A percentile compares a stretch with the other conserved stretches of the same genome.
Conservation (phyloP, 257 asterid species). For the Rubia yunnanensis region DNA sequence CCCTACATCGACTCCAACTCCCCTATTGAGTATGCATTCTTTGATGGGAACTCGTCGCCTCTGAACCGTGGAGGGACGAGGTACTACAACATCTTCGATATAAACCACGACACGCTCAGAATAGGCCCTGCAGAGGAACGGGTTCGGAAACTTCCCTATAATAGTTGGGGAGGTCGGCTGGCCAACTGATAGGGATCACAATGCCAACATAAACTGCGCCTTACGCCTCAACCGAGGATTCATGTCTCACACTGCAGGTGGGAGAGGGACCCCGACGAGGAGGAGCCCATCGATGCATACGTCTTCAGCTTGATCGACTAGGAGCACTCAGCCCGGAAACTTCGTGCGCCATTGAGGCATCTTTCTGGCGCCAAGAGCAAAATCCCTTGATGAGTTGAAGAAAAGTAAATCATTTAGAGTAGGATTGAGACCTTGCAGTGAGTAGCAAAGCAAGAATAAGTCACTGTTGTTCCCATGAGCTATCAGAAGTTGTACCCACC, state of each 20-base stretch:
- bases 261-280: constrained; percentile 72
- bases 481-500: background rate
- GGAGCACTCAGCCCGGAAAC: constrained; percentile 78
- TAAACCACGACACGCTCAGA: constrained; percentile 70
- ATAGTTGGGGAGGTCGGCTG: constrained; percentile 73
- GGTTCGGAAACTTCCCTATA: constrained; percentile 53
- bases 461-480: background rate
- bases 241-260: constrained; percentile 49
- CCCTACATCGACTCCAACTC: constrained; percentile 58
- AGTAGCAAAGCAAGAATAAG: constrained; percentile 24
- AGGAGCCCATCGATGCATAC: constrained; percentile 60
- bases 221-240: constrained; percentile 67
- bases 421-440: constrained; percentile 93
- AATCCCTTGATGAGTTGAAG: constrained; percentile 42
- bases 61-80: constrained; percentile 49
- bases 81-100: constrained; percentile 72
- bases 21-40: constrained; percentile 71
- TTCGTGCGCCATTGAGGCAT: constrained; percentile 86
- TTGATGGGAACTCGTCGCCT: constrained; percentile 55
- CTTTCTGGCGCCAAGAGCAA: constrained; percentile 46
- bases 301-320: constrained; percentile 71
- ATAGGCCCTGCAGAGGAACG: constrained; percentile 68
- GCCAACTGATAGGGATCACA: constrained; percentile 75
- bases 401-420: constrained; percentile 71
- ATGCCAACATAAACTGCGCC: constrained; percentile 47